Evolutionary conservation across 2,329 filamentous ascomycete genomes (phyloP), one percentile per base, ranked within the genome.

Genomic region (Endothia cerciana): DNA sequence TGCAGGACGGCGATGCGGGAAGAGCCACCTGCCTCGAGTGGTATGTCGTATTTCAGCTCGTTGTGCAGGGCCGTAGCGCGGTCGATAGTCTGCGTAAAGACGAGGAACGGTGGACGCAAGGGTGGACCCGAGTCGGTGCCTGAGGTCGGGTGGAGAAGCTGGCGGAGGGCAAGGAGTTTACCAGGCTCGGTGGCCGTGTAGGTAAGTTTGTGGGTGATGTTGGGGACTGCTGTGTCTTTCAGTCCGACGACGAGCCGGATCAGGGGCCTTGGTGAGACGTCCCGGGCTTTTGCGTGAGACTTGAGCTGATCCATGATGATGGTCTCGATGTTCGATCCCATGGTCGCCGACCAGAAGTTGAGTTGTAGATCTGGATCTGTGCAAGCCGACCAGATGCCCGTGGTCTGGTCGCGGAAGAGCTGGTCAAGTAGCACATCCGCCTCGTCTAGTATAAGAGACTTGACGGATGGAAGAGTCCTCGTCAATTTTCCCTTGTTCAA

Each of bases 31-130:
- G 94, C 94, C 76, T 93, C 90, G 0, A 91, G 83, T 0, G 95
- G 93, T 56, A 99, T 97, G 75, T 99, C 95, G 79, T 97, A 99
- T 68, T 92, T 89, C 38, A 99, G 85, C 77, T 99, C 95, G 41
- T 91, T 89, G 75, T 97, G 89, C 1, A 99, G 85, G 5, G 95
- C 93, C 40, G 91, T 87, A 0, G 95, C 95, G 71, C 95, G 89
- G 62, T 94, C 90, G 65, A 99, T 97, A 0, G 94, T 97, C 79
- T 99, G 95, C 0, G 94, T 95, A 77, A 99, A 99, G 67, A 99
- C 90, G 6, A 99, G 84, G 79, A 97, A 97, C 0, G 95, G 95
- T 0, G 95, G 93, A 0, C 92, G 88, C 56, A 98, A 82, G 7
- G 83, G 81, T 36, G 87, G 83, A 11, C 86, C 84, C 0, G 88